Evolutionary conservation across 2,329 filamentous ascomycete species (phyloP).

Genomic region (Simplicillium sp.): DNA sequence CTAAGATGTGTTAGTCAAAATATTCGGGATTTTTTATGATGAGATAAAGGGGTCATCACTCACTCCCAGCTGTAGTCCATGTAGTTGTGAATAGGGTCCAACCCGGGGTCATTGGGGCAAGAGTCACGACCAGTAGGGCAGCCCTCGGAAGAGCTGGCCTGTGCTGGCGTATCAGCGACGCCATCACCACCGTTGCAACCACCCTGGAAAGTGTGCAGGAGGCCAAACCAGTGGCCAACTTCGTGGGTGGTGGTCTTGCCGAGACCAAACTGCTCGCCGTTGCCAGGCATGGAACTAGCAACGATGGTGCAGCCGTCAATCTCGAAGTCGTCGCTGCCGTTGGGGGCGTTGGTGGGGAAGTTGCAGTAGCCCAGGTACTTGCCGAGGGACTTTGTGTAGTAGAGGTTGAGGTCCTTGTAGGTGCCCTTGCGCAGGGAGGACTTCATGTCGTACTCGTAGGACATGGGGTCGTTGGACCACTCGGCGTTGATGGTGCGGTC

Average conservation of each 20-base stretch:
- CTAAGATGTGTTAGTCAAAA: conserved; percentile 17
- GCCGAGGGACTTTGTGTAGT: neutral
- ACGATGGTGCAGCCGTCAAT: conserved; percentile 24
- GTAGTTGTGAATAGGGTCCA: conserved; percentile 18
- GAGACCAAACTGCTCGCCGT: conserved; percentile 17
- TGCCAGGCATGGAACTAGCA: conserved; percentile 20
- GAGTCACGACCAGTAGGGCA: conserved; percentile 20
- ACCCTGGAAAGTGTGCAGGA: conserved; percentile 16
- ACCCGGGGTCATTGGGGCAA: conserved; percentile 11
- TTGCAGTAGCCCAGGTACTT: neutral
- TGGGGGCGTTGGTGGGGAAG: neutral
- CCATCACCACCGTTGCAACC: conserved; percentile 21
- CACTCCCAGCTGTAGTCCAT: conserved; percentile 25
- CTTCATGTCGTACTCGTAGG: conserved; percentile 2
- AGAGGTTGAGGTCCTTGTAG: neutral
- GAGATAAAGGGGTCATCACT: too few relatives aligned
- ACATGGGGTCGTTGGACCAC: conserved; percentile 21
- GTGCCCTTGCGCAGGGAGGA: neutral
- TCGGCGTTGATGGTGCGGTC: conserved; percentile 31
- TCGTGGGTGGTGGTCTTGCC: conserved; percentile 10
- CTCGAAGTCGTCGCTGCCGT: conserved; percentile 13
- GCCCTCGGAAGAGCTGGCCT: conserved; percentile 17
- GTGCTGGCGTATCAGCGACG: conserved; percentile 26
- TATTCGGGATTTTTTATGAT: too few relatives aligned
- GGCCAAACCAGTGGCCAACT: conserved; percentile 10